A percentile compares a stretch with the other conserved stretches of the same genome.
Conservation (phyloP, 2,329 filamentous ascomycete species). For the Trichoderma harzianum region DNA sequence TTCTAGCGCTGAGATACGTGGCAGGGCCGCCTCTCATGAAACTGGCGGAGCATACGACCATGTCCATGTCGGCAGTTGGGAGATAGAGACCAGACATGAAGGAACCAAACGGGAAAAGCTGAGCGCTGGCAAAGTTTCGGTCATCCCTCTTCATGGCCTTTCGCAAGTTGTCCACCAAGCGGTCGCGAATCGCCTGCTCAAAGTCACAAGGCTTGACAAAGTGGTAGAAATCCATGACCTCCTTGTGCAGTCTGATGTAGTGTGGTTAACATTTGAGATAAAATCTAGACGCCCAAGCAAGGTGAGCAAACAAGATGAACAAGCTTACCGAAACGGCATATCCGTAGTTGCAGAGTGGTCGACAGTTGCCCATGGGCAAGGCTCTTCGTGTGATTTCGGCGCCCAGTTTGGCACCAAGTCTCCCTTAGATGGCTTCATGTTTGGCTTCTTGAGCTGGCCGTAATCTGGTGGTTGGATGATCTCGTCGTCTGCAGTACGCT, state of each 20-base stretch:
- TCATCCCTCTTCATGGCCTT: constrained; percentile 50
- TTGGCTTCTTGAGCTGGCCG: constrained; percentile 49
- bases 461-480: constrained; percentile 61
- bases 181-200: constrained; percentile 70
- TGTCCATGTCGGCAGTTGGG: constrained; percentile 83
- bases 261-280: not conserved
- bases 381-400: constrained; percentile 38
- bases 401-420: constrained; percentile 52
- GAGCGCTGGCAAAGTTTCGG: constrained; percentile 54
- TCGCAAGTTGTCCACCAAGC: constrained; percentile 68
- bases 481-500: constrained; percentile 69
- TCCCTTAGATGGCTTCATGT: constrained; percentile 49
- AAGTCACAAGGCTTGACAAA: constrained; percentile 74
- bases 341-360: constrained; percentile 54
- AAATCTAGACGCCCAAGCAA: not conserved
- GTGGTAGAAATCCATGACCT: constrained; percentile 84
- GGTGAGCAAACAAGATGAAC: not conserved
- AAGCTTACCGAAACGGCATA: constrained; percentile 54
- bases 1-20: constrained; percentile 48
- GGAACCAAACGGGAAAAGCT: constrained; percentile 81
- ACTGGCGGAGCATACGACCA: constrained; percentile 67
- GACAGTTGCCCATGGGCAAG: constrained; percentile 60
- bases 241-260: constrained; percentile 70
- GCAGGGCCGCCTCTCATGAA: constrained; percentile 54
- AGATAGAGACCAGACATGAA: constrained; percentile 77